Conservation (phyloP, 169 alveolate genomes). For the Plasmodium fragile region DNA sequence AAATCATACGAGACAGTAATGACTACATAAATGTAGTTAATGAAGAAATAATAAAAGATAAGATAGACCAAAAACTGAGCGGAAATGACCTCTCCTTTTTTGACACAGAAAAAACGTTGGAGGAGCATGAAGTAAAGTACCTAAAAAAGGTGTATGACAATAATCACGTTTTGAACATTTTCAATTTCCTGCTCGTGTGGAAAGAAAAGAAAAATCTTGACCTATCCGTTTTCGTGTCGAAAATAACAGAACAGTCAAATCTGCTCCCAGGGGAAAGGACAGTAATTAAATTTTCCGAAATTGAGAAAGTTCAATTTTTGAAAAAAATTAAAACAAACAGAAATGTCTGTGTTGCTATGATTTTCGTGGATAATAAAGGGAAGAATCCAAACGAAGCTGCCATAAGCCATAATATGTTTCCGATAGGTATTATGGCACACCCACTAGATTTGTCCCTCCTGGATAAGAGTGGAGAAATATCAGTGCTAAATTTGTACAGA, state of each 20-base stretch:
- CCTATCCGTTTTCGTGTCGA: conserved; percentile 62
- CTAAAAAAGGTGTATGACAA: conserved; percentile 56
- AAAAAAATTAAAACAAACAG: conserved; percentile 58
- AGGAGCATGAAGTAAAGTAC: conserved; percentile 48
- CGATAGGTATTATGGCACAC: conserved; percentile 54
- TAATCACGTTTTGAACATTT: conserved; percentile 60
- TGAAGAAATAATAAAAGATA: conserved; percentile 63
- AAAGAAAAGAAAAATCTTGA: conserved; percentile 57
- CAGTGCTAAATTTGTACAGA: conserved; percentile 66
- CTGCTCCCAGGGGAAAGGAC: conserved; percentile 66
- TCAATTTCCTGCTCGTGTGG: conserved; percentile 60
- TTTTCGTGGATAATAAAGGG: conserved; percentile 56
- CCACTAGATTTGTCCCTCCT: conserved; percentile 57
- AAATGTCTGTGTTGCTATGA: conserved; percentile 73
- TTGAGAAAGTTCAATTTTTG: conserved; percentile 60
- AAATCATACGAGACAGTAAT: conserved; percentile 38
- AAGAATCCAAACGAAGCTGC: conserved; percentile 18
- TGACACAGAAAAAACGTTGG: conserved; percentile 58
- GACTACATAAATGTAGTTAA: conserved; percentile 46
- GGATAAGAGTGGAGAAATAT: conserved; percentile 68
- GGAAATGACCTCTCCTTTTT: conserved; percentile 67
- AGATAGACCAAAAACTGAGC: conserved; percentile 25
- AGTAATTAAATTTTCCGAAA: conserved; percentile 63
- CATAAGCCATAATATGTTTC: conserved; percentile 58
- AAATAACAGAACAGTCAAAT: conserved; percentile 60